Conservation (phyloP, 805 yeast genomes). For the Dipodascus geniculatus region DNA sequence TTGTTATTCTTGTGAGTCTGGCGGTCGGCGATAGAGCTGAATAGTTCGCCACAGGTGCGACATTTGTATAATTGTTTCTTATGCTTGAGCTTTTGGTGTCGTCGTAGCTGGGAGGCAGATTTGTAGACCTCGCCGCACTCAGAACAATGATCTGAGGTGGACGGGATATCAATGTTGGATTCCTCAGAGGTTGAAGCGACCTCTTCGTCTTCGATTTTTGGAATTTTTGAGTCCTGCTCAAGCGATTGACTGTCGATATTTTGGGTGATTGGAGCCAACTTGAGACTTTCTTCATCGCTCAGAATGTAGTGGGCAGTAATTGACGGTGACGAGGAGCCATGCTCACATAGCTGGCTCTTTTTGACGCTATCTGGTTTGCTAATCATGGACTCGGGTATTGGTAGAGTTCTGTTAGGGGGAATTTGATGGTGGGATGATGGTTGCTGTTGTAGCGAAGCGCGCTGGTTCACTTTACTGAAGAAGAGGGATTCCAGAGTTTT, state of each 20-base stretch:
- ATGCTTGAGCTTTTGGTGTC: slow-evolving; percentile 15
- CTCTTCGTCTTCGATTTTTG: not conserved
- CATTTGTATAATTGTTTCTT: slow-evolving; percentile 14
- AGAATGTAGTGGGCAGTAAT: not conserved
- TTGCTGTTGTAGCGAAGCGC: not conserved
- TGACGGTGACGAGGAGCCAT: not conserved
- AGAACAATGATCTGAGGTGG: not conserved
- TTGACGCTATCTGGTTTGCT: not conserved
- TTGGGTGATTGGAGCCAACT: not conserved
- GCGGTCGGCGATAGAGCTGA: slow-evolving; percentile 18
- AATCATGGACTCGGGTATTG: not conserved
- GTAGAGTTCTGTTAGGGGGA: not conserved
- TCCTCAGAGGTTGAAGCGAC: not conserved
- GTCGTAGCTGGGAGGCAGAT: slow-evolving; percentile 9
- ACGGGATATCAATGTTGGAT: not conserved
- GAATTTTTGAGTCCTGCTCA: not conserved
- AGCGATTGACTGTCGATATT: not conserved
- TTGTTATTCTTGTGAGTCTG: slow-evolving; percentile 20
- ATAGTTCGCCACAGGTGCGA: slow-evolving; percentile 19
- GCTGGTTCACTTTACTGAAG: not conserved
- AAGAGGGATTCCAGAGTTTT: not conserved
- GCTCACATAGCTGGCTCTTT: not conserved
- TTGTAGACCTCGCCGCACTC: not conserved
- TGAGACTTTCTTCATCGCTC: not conserved
- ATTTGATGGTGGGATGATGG: too few species aligned